Evolutionary conservation across 1,284 basidiomycete species (phyloP).

Genomic region (Ustilago sp.): DNA sequence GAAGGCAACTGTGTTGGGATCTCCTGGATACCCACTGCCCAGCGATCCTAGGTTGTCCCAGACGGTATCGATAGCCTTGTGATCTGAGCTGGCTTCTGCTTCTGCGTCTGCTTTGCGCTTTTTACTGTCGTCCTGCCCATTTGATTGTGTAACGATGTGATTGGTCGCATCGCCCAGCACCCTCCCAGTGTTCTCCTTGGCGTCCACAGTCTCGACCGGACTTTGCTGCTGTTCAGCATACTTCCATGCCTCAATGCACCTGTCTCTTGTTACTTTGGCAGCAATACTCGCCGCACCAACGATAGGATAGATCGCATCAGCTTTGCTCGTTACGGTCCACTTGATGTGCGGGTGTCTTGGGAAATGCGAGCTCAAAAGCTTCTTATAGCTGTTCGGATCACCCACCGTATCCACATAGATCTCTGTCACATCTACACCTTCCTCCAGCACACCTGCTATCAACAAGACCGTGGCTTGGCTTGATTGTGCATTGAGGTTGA

Average conservation of each 20-base stretch:
- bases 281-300: conserved; percentile 96
- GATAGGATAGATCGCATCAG: conserved; percentile 94
- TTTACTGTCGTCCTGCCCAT: conserved; percentile 1
- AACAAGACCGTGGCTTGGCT: conserved; percentile 90
- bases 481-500: conserved; percentile 92
- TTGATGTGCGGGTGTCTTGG: conserved; percentile 68
- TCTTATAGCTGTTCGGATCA: conserved; percentile 83
- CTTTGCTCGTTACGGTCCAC: conserved; percentile 92
- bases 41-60: conserved; percentile 35
- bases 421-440: conserved; percentile 86
- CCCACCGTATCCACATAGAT: conserved; percentile 97
- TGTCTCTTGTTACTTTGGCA: conserved; percentile 94
- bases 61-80: background rate
- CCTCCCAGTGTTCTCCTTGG: background rate
- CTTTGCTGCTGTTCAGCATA: conserved; percentile 70
- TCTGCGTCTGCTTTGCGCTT: conserved; percentile 35
- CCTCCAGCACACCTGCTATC: conserved; percentile 83
- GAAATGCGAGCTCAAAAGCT: conserved; percentile 52
- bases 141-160: background rate
- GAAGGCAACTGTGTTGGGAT: conserved; percentile 92
- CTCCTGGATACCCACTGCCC: conserved; percentile 71
- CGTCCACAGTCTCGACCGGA: no score
- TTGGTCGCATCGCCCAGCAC: conserved; percentile 33
- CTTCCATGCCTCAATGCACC: conserved; percentile 86
- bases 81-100: background rate